A percentile compares a stretch with the other conserved stretches of the same genome.
Conservation (phyloP, 2,329 filamentous ascomycete species). For the Dissoconium aciculare region DNA sequence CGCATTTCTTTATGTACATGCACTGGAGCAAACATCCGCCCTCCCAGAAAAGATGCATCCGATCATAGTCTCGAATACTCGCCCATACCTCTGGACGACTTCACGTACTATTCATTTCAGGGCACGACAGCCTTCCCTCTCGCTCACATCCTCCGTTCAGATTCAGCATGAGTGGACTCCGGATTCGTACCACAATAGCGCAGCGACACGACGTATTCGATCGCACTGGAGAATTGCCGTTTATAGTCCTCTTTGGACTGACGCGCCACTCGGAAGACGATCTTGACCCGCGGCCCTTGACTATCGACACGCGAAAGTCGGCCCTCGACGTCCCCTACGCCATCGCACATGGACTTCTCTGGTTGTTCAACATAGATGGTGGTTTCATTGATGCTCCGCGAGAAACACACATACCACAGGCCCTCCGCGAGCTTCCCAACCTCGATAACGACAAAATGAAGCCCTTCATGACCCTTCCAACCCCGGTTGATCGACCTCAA, state of each 20-base stretch:
- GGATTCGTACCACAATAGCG: conserved; percentile 6
- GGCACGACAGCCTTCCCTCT: no score
- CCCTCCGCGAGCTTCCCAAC: background rate
- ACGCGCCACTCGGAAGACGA: conserved; percentile 7
- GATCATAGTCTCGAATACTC: no score
- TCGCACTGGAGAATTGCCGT: conserved; percentile 10
- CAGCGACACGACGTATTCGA: conserved; percentile 10
- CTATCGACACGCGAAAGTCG: conserved; percentile 6
- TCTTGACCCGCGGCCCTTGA: conserved; percentile 8
- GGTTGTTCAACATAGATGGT: conserved; percentile 6
- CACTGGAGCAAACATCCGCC: conserved; percentile 3
- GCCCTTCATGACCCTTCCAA: conserved; percentile 3
- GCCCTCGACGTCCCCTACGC: conserved; percentile 11
- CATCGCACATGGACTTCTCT: conserved; percentile 9
- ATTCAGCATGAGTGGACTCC: conserved; percentile 3
- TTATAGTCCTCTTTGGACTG: conserved; percentile 11
- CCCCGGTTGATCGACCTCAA: background rate
- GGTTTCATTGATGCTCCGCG: no score
- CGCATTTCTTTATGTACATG: no score
- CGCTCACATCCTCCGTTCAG: no score
- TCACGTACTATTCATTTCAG: no score
- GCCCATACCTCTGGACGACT: no score
- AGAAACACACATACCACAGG: background rate
- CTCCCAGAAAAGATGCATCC: no score
- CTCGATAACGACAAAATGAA: conserved; percentile 3